Evolutionary conservation across 306 rosid genomes (phyloP), one percentile per base, ranked within the genome.

Genomic region (Luffa acutangula): DNA sequence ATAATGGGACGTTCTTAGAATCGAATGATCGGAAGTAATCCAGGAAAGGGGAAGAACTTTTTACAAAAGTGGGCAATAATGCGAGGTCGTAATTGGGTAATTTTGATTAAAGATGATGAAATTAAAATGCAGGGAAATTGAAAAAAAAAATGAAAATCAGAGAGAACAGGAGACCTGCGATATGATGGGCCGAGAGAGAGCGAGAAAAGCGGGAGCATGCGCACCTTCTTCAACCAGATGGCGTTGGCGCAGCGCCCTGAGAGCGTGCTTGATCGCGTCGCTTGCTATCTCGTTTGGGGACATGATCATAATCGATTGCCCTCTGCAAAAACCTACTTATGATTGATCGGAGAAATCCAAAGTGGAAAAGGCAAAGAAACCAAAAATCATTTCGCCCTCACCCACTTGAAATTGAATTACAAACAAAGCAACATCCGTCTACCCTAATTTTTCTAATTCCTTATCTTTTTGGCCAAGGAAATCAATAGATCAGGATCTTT

Each of bases 211-310:
- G 2, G 98, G 98, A 84, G 88, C 88, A 87, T 96, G 99, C 81
- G 99, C 99, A 2, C 93, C 97, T 96, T 96, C 99, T 86, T 96
- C 99, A 13, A 85, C 77, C 81, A 93, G 87, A 89, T 96, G 99
- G 78, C 99, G 96, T 77, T 88, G 88, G 78, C 93, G 87, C 41
- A 93, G 89, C 78, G 98, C 87, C 86, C 85, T 91, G 84, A 93
- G 81, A 36, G 99, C 98, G 80, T 93, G 92, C 79, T 83, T 85
- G 69, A 96, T 93, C 46, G 99, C 96, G 17, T 84, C 85, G 77
- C 48, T 84, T 17, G 92, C 93, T 48, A 89, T 82, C 80, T 87
- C 88, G 62, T 81, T 60, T 43, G 69, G 77, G 9, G 51, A 45
- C 57, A 57, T 54, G 73, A 65, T 77, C 71, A 39, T 41, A 54